Conservation (phyloP, 257 asterid species). For the Solanum appendiculatum region DNA sequence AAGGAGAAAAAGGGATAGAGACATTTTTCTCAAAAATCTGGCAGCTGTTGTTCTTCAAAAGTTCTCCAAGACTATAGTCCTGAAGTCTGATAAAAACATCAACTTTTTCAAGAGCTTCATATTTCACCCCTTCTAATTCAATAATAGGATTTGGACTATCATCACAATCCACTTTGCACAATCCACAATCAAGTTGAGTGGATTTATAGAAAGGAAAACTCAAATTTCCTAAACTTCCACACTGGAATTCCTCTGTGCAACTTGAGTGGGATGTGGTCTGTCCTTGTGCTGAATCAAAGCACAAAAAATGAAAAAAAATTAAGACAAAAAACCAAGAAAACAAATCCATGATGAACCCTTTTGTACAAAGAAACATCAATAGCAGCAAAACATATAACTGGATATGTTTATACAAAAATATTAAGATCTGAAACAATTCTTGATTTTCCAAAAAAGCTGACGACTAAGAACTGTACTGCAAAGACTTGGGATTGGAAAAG, state of each 20-base stretch:
- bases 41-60: background rate
- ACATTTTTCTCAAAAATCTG: background rate
- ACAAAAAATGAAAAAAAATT: background rate
- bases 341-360: background rate
- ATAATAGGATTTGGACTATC: background rate
- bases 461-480: background rate
- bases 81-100: background rate
- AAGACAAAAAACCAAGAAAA: background rate
- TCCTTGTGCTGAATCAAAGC: background rate
- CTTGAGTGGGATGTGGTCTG: background rate
- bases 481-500: background rate
- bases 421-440: background rate
- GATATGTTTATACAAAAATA: background rate
- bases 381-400: background rate
- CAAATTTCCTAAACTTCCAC: background rate
- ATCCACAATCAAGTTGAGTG: background rate
- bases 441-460: background rate
- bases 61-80: background rate
- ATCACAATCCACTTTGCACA: background rate
- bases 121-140: background rate
- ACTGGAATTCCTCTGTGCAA: background rate
- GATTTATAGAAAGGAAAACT: background rate
- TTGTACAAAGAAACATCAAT: background rate
- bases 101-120: rapidly evolving
- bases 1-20: background rate